These are phyloP conservation scores for Leccinum broughii DNA, from an alignment of 768 basidiomycete genomes.

Conservation along the genomic window DNA sequence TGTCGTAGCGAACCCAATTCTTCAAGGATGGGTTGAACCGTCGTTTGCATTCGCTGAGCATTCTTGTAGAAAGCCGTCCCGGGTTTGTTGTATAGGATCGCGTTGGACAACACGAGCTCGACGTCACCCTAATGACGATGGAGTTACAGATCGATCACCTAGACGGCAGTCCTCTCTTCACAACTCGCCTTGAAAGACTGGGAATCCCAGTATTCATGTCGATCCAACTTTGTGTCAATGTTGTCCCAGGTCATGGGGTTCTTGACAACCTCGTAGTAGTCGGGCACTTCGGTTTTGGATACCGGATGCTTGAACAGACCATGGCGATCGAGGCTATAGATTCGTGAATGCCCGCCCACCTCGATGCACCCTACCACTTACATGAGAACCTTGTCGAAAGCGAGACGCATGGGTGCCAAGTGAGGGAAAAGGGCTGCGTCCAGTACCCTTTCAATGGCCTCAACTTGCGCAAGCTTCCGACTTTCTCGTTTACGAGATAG, in stretches of 20 bases:
- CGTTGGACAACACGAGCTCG: conserved; percentile 82
- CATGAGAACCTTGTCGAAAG: conserved; percentile 72
- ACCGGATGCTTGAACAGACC: conserved; percentile 86
- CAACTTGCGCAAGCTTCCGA: conserved; percentile 70
- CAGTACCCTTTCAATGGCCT: conserved; percentile 67
- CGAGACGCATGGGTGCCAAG: conserved; percentile 55
- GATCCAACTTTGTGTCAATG: conserved; percentile 81
- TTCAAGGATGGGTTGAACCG: conserved; percentile 37
- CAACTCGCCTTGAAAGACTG: conserved; percentile 64
- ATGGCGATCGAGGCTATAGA: conserved; percentile 64
- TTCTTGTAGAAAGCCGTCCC: conserved; percentile 70
- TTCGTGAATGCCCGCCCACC: conserved; percentile 9
- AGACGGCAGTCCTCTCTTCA: background rate
- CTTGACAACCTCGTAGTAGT: conserved; percentile 87
- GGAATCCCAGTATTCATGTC: conserved; percentile 79
- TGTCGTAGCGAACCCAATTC: conserved; percentile 24
- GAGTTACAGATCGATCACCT: conserved; percentile 3
- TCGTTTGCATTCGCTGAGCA: conserved; percentile 61
- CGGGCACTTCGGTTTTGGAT: conserved; percentile 73
- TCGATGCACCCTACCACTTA: conserved; percentile 37
- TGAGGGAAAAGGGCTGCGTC: conserved; percentile 66
- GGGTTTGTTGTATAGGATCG: conserved; percentile 79
- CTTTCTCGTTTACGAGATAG: conserved; percentile 76
- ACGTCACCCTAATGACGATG: conserved; percentile 62
- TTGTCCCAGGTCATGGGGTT: conserved; percentile 86